Base-by-base conservation (phyloP, 2,329 filamentous ascomycete species). In the Fusarium temperatum region DNA sequence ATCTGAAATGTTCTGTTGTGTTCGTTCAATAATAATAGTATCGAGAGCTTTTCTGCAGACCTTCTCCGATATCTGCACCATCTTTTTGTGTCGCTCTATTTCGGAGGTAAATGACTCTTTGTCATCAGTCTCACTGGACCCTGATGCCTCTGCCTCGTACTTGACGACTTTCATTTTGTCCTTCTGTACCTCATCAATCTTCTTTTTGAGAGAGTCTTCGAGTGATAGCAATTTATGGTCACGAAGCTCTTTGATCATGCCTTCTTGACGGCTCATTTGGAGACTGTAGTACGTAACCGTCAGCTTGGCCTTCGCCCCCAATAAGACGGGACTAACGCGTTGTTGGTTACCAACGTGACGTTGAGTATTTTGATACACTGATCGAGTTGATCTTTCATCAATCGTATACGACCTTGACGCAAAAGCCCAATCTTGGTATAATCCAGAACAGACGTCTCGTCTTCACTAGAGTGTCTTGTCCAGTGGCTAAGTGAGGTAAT, bases 301-400 rank as follows among this genome's bases (percentile, higher is more conserved):
- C 11, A 45, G 42, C 5, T 41, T 13, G 4, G 7, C 1, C 13
- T 14, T 14, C 1, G 5, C 9, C 1, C 0, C 1, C 13, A 14
- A 13, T 0, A 13, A 8, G 6, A 8, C 5, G 8, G 0, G 2
- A 6, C 41, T 26, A 13, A 45, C 42, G 24, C 12, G 24, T 13
- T 45, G 5, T 14, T 45, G 42, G 42, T 26, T 24, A 20, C 24
- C 17, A 45, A 20, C 6, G 42, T 45, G 5, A 45, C 42, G 17
- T 14, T 45, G 1, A 45, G 42, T 4, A 45, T 45, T 5, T 20
- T 45, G 8, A 45, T 45, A 9, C 42, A 45, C 24, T 45, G 42
- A 26, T 45, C 42, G 0, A 26, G 24, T 5, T 45, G 42, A 26
- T 45, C 42, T 26, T 26, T 45, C 42, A 26, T 26, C 12, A 45